Base-by-base conservation (phyloP, 2,329 filamentous ascomycete genomes). In the Phymatotrichopsis omnivora region DNA sequence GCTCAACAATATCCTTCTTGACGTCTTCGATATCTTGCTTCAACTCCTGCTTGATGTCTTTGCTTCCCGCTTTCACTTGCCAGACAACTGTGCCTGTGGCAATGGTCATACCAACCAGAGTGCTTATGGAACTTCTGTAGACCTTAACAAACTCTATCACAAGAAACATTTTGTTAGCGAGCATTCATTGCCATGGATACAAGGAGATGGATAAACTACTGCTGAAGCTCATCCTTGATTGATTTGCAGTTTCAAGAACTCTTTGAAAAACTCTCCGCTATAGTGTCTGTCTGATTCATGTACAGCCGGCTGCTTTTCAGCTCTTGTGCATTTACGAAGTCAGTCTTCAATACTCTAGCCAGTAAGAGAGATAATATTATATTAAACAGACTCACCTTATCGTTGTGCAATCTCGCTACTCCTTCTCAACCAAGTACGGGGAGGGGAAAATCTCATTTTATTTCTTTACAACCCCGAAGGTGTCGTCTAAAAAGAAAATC, bases 91-190 rank as follows among this genome's bases (percentile, higher is more conserved):
- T 34, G 31, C 7, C 8, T 8, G 31, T 17, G 16, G 8, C 16
- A 34, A 34, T 34, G 31, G 31, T 8, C 7, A 17, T 17, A 34
- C 8, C 31, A 8, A 17, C 7, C 8, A 34, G 8, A 34, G n/a
- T n/a, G n/a, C n/a, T n/a, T n/a, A 8, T 34, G 31, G 31, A 17
- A 34, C 31, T 17, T 8, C 16, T 7, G 16, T 34, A 16, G 31
- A 8, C 16, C 31, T n/a, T n/a, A n/a, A 34, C 8, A 16, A 8
- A 34, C 31, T 34, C 31, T 34, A 17, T 34, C 16, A 34, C 16
- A 34, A 34, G 31, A 34, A 34, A 34, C 16, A 34, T 34, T 34
- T 34, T 34, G 31, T 34, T 34, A 34, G 31, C 31, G 31, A 34
- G 16, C 31, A 34, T 34, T 34, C 31, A 34, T 8, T 17, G 31